Evolutionary conservation across 2,329 filamentous ascomycete species (phyloP), one percentile per base, ranked within the genome.

Genomic region (Pyrenophora teres): DNA sequence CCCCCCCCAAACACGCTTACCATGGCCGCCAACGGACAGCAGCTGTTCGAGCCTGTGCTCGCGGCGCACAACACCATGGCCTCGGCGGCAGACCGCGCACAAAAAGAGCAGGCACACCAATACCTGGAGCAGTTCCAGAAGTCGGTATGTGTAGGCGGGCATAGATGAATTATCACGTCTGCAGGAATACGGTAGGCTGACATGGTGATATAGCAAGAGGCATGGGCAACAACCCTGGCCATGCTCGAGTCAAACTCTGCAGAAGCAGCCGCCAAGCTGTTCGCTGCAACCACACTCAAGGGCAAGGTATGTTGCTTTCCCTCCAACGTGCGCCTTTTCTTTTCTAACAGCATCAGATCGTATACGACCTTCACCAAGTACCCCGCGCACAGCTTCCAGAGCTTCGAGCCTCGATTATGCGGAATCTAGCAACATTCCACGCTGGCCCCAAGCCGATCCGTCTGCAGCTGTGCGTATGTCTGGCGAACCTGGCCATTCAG

Each of bases 41-140:
- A 88, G 77, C 83, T 84, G 75, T 95, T 94, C 77, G 84, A 86
- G 76, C 89, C 90, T 58, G 90, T 99, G 64, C 82, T 97, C 66
- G 86, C 88, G 64, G 94, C 93, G 58, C 87, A 97, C 77, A 84
- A 87, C 71, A 94, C 92, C 59, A 96, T 99, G 92, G 87, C 85
- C 70, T 83, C 92, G 72, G 89, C 88, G 76, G 88, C 86, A 63
- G 86, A 93, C 70, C 84, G 88, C 69, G 83, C 88, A 61, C 85
- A 89, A 71, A 97, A 97, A 80, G 87, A 88, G 73, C 88, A 92
- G 75, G 92, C 91, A 54, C 92, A 97, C 72, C 87, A 93, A 72
- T 99, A 88, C 73, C 82, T 99, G 54, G 90, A 96, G 77, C 87
- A 86, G 65, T 99, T 97, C 77, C 94, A 99, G 83, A 99, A 99